These are phyloP conservation scores for Verticillium tricorpus DNA, from an alignment of 2,329 filamentous ascomycete genomes.

Conservation along the genomic window DNA sequence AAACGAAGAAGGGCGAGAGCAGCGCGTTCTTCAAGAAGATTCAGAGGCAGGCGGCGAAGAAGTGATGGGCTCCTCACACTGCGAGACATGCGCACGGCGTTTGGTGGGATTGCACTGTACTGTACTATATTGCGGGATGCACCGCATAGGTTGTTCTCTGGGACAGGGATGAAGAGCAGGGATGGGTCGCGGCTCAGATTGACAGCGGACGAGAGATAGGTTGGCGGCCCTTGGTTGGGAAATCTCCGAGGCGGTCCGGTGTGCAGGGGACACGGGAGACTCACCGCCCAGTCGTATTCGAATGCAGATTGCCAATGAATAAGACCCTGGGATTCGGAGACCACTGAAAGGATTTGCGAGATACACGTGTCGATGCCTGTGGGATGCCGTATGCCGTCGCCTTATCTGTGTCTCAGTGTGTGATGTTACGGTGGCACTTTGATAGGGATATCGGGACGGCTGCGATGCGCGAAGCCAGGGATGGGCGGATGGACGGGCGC, in stretches of 20 bases:
- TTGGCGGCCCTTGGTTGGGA: background rate
- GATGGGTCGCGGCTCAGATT: background rate
- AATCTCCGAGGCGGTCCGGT: background rate
- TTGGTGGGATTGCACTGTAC: background rate
- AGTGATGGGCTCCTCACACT: background rate
- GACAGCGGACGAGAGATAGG: background rate
- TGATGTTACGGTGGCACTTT: background rate
- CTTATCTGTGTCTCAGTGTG: background rate
- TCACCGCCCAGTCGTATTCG: background rate
- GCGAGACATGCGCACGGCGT: background rate
- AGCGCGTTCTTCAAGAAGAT: conserved; percentile 64
- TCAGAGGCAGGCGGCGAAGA: conserved; percentile 47
- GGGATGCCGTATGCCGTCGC: background rate
- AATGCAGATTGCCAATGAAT: background rate
- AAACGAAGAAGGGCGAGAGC: conserved; percentile 56
- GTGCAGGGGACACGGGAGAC: background rate
- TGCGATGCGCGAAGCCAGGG: background rate
- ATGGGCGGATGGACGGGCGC: background rate
- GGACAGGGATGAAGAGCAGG: background rate
- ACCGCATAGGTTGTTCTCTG: background rate
- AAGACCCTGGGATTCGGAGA: background rate
- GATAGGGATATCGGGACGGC: background rate
- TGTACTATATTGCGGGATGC: background rate
- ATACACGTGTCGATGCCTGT: background rate
- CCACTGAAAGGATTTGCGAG: background rate